Evolutionary conservation across 192 early-diverging fungal species (phyloP).

Genomic region (Entomortierella beljakovae): DNA sequence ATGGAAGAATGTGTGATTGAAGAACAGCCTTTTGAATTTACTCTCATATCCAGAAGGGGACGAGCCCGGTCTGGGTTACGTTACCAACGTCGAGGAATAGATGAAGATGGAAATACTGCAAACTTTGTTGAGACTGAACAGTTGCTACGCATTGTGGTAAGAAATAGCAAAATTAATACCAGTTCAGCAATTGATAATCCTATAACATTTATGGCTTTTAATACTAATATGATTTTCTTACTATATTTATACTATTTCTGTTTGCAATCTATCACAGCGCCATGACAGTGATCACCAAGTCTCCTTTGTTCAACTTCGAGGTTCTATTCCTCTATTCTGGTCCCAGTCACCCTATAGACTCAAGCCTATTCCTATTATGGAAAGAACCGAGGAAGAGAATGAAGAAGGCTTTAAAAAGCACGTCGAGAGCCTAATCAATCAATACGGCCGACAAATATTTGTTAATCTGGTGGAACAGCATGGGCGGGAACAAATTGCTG

Average conservation of each 20-base stretch:
- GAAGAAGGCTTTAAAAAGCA: constrained; percentile 64
- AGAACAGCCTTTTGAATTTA: constrained; percentile 70
- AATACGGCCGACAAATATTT: constrained; percentile 67
- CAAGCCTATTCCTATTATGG: constrained; percentile 72
- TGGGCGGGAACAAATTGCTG: constrained; percentile 75
- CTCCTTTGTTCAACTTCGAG: constrained; percentile 92
- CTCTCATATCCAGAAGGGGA: constrained; percentile 76
- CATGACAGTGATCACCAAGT: constrained; percentile 62
- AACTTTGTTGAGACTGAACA: constrained; percentile 99
- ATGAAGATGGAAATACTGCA: constrained; percentile 87
- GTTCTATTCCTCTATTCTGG: constrained; percentile 88
- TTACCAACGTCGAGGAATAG: constrained; percentile 91
- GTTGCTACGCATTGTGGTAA: constrained; percentile 73
- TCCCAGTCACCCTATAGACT: constrained; percentile 76
- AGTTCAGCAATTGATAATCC: too few relatives aligned
- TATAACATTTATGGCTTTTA: too few relatives aligned
- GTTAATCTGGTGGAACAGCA: constrained; percentile 76
- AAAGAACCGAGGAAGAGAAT: constrained; percentile 66
- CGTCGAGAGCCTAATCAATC: constrained; percentile 60
- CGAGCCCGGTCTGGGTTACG: constrained; percentile 73
- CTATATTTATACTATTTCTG: neutral
- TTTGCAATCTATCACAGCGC: constrained; percentile 22
- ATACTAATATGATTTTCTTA: too few relatives aligned
- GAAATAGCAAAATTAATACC: too few relatives aligned
- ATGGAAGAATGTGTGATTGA: constrained; percentile 71